A percentile compares a stretch with the other conserved stretches of the same genome.
phyloP scores from a whole-genome alignment of 2,329 filamentous ascomycete genomes.

The Phialophora macrospora region DNA sequence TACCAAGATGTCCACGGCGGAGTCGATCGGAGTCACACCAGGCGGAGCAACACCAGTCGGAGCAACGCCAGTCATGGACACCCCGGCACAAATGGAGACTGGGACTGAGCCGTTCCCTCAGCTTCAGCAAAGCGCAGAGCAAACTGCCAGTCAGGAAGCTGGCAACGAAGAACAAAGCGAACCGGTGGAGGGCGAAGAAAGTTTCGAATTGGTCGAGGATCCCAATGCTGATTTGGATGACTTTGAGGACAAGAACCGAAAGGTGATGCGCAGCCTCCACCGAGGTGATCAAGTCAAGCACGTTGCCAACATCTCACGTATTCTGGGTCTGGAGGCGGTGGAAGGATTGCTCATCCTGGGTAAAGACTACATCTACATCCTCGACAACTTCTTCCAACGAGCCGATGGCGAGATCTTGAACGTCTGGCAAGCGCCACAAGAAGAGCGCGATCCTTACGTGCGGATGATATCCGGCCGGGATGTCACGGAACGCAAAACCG shows the following conservation, averaged over 20 bases:
- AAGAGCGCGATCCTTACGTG: conserved; percentile 93
- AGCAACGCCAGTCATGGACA: conserved; percentile 27
- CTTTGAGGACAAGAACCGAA: conserved; percentile 97
- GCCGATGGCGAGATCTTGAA: conserved; percentile 96
- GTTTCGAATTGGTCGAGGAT: conserved; percentile 94
- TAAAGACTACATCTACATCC: conserved; percentile 88
- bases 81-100: conserved; percentile 22
- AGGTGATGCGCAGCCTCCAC: conserved; percentile 92
- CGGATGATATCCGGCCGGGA: conserved; percentile 86
- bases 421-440: conserved; percentile 87
- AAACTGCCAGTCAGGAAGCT: conserved; percentile 2
- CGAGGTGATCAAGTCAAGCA: conserved; percentile 90
- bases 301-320: conserved; percentile 92
- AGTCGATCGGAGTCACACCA: conserved; percentile 48
- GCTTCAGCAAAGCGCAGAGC: conserved; percentile 43
- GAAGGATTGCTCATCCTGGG: conserved; percentile 93
- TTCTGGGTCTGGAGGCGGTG: conserved; percentile 89
- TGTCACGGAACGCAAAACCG: conserved; percentile 61
- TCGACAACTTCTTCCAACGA: conserved; percentile 95
- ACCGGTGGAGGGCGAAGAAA: conserved; percentile 70
- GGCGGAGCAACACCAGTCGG: conserved; percentile 36
- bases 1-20: conserved; percentile 48
- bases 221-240: conserved; percentile 82
- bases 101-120: conserved; percentile 40
- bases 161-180: conserved; percentile 46